Evolutionary conservation across 441 rosid species (phyloP), one percentile per base, ranked within the genome.

Genomic region (Populus tomentosa): DNA sequence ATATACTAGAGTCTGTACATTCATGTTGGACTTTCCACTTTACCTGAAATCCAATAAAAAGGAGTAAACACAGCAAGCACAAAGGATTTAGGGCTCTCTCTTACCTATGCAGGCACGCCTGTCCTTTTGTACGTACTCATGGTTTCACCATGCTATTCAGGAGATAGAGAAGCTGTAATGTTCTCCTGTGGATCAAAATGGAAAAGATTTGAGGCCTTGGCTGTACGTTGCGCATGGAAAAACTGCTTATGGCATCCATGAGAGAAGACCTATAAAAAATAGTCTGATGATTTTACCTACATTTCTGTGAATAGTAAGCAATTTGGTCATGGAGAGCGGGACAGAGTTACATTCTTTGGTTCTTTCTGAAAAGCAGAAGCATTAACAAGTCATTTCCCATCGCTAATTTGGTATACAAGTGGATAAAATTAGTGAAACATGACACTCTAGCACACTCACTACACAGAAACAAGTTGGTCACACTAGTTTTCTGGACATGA

Each of bases 11-110:
- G 62, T 59, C 67, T 70, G 5, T 46, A 65, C 8, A 23, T 40
- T 20, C 68, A 30, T 78, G 40, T 68, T 83, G 86, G 85, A 66
- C 71, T 32, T 77, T 65, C 82, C 85, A 86, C 89, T 80, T 69
- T 14, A n/a, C 67, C 46, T 69, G 66, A 74, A 81, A 64, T 24
- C 69, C 71, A 81, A 42, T 76, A 26, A 10, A 50, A 50, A 5
- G 20, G 13, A 40, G 10, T 10, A 1, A 26, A 8, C 46, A 40
- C 11, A 10, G 46, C 46, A 40, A 40, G 46, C 46, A 8, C 46
- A 10, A 40, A 40, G 13, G 46, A 40, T 40, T 40, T 40, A 40
- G 11, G 46, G 0, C 46, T 40, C 20, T 50, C 59, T 50, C 20
- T 50, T 26, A 26, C 59, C n/a, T 16, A 16, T 14, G 59, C 59